Base-by-base conservation (phyloP, 23 red algal genomes). In the Gracilaria domingensis region DNA sequence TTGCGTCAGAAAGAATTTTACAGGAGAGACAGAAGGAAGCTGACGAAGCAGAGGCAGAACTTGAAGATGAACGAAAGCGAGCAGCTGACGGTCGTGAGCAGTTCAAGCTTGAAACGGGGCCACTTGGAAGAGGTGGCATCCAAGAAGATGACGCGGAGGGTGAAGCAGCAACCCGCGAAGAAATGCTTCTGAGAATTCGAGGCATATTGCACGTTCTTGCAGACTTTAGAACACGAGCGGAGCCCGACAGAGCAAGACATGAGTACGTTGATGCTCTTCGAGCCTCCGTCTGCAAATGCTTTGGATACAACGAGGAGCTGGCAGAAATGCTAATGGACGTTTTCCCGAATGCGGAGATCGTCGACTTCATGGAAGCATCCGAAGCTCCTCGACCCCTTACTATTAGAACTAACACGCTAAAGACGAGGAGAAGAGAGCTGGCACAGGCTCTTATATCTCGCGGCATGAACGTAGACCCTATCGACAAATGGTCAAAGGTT, bases 301-400 rank as follows among this genome's bases (percentile, higher is more conserved):
- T 87, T 81, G 88, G 84, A 50, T 98, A 94, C 74, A 83, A 95
- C 39, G 91, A 90, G 30, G 89, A 90, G 30, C 84, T 98, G 1
- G 85, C 82, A 1, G 91, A 77, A 65, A 91, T 88, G 18, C 91
- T 99, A 47, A 90, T 94, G 83, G 90, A 96, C 47, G 59, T 99
- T 25, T 99, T 99, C 72, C 92, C 94, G 20, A 66, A 71, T 47
- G 67, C 72, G 21, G 94, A 96, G 79, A 88, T 92, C 61, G 69
- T 99, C 12, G 94, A 94, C 45, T 96, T 99, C 48, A 94, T 99
- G 87, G 94, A 99, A 69, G 97, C 97, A 35, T 95, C 88, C 40
- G 97, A 99, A 64, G 79, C 83, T 25, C 97, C 97, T 36, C 75
- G 97, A 42, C 97, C 97, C 4, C 42, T 99, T 28, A 95, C 94